Conservation (phyloP, 345 rosid species). For the Pelargonium nanum region DNA sequence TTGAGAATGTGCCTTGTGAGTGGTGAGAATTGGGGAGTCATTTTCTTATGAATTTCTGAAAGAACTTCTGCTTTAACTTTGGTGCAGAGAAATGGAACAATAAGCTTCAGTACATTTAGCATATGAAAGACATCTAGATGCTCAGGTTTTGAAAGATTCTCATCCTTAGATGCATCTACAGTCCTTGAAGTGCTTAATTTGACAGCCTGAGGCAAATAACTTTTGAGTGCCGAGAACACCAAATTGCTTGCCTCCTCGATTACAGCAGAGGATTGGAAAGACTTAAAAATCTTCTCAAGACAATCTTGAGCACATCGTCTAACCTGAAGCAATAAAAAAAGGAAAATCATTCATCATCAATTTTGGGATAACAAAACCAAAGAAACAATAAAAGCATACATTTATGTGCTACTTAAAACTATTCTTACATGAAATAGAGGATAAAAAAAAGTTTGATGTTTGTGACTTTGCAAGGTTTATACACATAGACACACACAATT, state of each 20-base stretch:
- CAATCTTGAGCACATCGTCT: constrained; percentile 75
- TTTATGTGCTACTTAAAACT: background rate
- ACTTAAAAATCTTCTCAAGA: constrained; percentile 47
- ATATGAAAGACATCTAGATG: constrained; percentile 58
- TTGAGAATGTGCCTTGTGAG: constrained; percentile 52
- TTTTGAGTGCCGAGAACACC: constrained; percentile 35
- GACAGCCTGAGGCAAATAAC: constrained; percentile 28
- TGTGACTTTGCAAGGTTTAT: no score
- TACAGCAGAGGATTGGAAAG: constrained; percentile 31
- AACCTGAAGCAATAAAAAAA: constrained; percentile 34
- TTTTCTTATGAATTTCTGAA: constrained; percentile 41
- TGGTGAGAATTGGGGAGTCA: constrained; percentile 37
- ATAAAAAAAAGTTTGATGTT: background rate
- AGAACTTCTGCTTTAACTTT: constrained; percentile 39
- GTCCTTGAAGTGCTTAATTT: constrained; percentile 19
- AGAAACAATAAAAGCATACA: no score
- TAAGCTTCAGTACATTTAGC: constrained; percentile 56
- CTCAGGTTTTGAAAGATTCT: constrained; percentile 28
- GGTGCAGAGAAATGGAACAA: constrained; percentile 38
- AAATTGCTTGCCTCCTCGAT: constrained; percentile 54
- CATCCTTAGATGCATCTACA: constrained; percentile 36
- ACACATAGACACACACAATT: no score
- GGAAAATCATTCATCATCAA: background rate
- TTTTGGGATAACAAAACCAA: background rate
- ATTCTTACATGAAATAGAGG: background rate